Base-by-base conservation (phyloP, 75 land plant genomes). In the Pseudotsuga menziesii region DNA sequence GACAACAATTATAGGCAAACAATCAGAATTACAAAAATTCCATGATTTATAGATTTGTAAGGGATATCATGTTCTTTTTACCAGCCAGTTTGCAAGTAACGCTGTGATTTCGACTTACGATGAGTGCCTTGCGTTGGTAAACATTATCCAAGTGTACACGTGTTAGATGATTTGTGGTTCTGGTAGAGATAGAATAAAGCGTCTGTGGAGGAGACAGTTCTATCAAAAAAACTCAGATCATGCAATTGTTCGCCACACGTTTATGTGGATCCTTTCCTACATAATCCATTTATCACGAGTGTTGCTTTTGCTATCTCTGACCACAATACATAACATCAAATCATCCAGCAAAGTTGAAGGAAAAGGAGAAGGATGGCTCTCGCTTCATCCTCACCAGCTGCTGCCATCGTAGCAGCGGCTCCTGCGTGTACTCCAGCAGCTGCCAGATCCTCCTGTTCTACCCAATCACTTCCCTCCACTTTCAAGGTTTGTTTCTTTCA, bases 401-500 rank as follows among this genome's bases (percentile, higher is more conserved):
- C 72, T 44, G 39, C 39, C 5, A 36, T 36, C 20, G 23, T 23
- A 19, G 72, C 48, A n/a, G 52, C 72, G 1, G 72, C 72, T 14
- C 39, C 35, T 12, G 72, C 72, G 17, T 19, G 54, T 48, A 48
- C 25, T 11, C 13, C 25, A 11, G 39, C 72, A 0, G 17, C 16
- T 7, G 48, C 25, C 23, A 69, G 72, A 35, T 22, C 72, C 17
- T 29, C 39, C 17, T 41, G 17, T 22, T 69, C 54, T 6, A 19
- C 72, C 11, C 19, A 48, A 48, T 48, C 35, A 41, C 25, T 29
- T 2, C 11, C 25, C 23, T n/a, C 48, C 48, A 17, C 23, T 14
- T 19, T 41, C 72, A 41, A 69, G 72, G 72, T 69, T 69, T 69
- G 72, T 67, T 15, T 36, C n/a, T n/a, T 67, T 39, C 72, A 35